Base-by-base conservation (phyloP, 495 filamentous ascomycete genomes). In the Friedmanniomyces endolithicus region DNA sequence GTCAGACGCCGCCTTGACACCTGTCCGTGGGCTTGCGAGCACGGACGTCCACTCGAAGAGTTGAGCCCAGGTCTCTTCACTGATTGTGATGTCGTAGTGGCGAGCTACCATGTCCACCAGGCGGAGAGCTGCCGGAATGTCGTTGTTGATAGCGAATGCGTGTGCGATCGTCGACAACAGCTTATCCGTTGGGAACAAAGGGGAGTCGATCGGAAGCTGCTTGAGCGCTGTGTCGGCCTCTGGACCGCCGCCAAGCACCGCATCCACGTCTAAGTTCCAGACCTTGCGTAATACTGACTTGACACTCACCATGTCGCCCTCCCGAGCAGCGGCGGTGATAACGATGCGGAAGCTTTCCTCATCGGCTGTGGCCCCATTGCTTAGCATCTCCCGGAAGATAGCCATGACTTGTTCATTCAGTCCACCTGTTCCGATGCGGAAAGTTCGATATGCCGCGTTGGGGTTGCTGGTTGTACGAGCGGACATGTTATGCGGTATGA, bases 11-110 rank as follows among this genome's bases (percentile, higher is more conserved):
- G 35, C 52, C 2, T 45, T 43, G 16, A 22, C 45, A 8, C 65
- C 57, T 23, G 58, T 58, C 47, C 66, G 62, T 25, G 52, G 52
- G 40, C 65, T 59, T 25, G 75, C 67, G 16, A 81, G 63, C 11
- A 79, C 70, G 59, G 73, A 86, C 1, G 80, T 74, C 68, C 81
- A 76, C 52, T 80, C 72, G 24, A 86, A 68, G 9, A 87, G 61
- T 41, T 81, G 73, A 2, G 59, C 56, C 83, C 83, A 86, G 17
- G 76, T 68, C 11, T 68, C 56, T 6, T 55, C 27, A 0, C 75
- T 56, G 51, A 87, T 74, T 0, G 58, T 31, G 16, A 86, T 58
- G 0, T 71, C 53, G 65, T 83, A 86, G 11, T 73, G 68, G 0
- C 69, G 67, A 0, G 83, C 75, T 17, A 86, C 63, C 51, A 76